A percentile compares a stretch with the other conserved stretches of the same genome.
phyloP scores from a whole-genome alignment of 176 grass and related monocot genomes.

The Zea mays region Zm-B73-REFERENCE-NAM-5.0 NC_050104.1:22604501-22605000 shows the following conservation, averaged over 20 bases:
- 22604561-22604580: slow-evolving; percentile 57
- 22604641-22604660: slow-evolving; percentile 52
- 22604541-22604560: slow-evolving; percentile 87
- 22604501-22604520: slow-evolving; percentile 97
- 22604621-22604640: slow-evolving; percentile 69
- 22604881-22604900: slow-evolving; percentile 66
- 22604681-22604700: slow-evolving; percentile 64
- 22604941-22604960: slow-evolving; percentile 58
- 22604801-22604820: slow-evolving; percentile 68
- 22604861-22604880: slow-evolving; percentile 56
- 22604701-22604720: slow-evolving; percentile 58
- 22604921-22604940: slow-evolving; percentile 52
- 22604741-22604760: slow-evolving; percentile 73
- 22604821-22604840: slow-evolving; percentile 48
- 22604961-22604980: slow-evolving; percentile 62
- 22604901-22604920: slow-evolving; percentile 52
- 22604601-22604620: slow-evolving; percentile 38
- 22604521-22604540: slow-evolving; percentile 80
- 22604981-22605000: slow-evolving; percentile 39
- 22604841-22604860: slow-evolving; percentile 65
- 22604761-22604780: slow-evolving; percentile 78
- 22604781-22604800: slow-evolving; percentile 60
- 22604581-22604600: slow-evolving; percentile 54
- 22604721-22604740: slow-evolving; percentile 66
- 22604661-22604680: slow-evolving; percentile 43